Base-by-base conservation (phyloP, 2,329 filamentous ascomycete genomes). In the Hypoxylon sp. region DNA sequence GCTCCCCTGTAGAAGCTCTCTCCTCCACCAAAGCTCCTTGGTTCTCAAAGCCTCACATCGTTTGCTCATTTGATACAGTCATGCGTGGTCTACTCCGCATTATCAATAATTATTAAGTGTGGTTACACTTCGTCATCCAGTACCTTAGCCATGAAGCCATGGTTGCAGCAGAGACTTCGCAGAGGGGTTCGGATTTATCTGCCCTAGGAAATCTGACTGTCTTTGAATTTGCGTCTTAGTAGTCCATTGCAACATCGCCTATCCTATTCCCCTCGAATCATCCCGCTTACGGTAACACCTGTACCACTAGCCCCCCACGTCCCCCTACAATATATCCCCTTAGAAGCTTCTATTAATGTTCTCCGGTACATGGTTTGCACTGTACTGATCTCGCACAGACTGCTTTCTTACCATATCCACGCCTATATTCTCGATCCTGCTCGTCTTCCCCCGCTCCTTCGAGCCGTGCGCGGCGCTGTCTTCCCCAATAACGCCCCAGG, bases 401-500 rank as follows among this genome's bases (percentile, higher is more conserved):
- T 86, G 66, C 80, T 91, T 70, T 90, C 87, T 58, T 81, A 89
- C 78, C 81, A 83, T 73, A 84, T 89, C 70, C 82, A 83, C 69
- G 81, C 80, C 61, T 81, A 86, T 76, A 77, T 92, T 67, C 83
- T 93, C 68, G 87, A 90, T 80, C 84, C 90, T 72, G 84, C 85
- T 68, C 84, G 87, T 72, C 83, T 94, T 61, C 89, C 92, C 77
- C 84, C 84, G 77, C 80, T 93, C 72, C 86, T 95, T 74, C 88
- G 89, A 77, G 87, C 89, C 72, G 85, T 92, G 75, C 92, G 96
- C 77, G 89, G 87, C 74, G 88, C 92, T 67, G 83, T 98, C 61
- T 98, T 98, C 78, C 95, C 96, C 72, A 91, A 93, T 80, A 97
- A 97, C 80, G 85, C 88, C 74, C 90, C 91, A 68, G 91, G 90